Evolutionary conservation across 345 rosid species (phyloP).

Genomic region (Gossypium longicalyx): DNA sequence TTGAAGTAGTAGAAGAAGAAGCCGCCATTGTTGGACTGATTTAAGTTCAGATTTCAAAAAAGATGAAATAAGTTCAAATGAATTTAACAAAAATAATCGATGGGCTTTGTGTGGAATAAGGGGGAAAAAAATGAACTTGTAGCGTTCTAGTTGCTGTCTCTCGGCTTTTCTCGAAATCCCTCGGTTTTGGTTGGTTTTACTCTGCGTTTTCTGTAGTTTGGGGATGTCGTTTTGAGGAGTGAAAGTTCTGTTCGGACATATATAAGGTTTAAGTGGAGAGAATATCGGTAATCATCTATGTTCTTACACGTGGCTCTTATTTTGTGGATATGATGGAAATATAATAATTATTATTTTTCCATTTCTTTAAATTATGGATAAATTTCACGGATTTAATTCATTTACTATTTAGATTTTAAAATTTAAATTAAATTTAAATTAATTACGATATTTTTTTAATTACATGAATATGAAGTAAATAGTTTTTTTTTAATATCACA

Average conservation of each 20-base stretch:
- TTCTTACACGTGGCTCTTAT: slow-evolving; percentile 1
- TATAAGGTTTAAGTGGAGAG: background rate
- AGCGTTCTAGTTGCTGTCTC: too few relatives aligned
- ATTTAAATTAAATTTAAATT: too few relatives aligned
- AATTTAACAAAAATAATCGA: background rate
- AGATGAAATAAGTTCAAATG: background rate
- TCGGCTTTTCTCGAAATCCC: too few relatives aligned
- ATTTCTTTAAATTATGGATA: too few relatives aligned
- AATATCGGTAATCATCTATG: background rate
- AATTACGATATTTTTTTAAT: too few relatives aligned
- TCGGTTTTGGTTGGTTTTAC: background rate
- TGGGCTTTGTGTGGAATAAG: slow-evolving; percentile 21
- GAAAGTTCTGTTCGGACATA: background rate
- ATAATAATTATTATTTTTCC: background rate
- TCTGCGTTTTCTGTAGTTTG: background rate
- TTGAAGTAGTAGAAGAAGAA: slow-evolving; percentile 40
- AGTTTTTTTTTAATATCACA: too few relatives aligned
- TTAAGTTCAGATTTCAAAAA: background rate
- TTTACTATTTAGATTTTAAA: too few relatives aligned
- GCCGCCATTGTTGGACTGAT: slow-evolving; percentile 28
- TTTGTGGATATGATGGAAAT: background rate
- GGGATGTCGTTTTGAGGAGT: background rate
- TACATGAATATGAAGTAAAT: too few relatives aligned
- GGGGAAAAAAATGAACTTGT: too few relatives aligned
- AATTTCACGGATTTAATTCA: too few relatives aligned